These are phyloP conservation scores for Hyaloperonospora brassicae DNA, from an alignment of 352 stramenopile species.

Conservation along the genomic window DNA sequence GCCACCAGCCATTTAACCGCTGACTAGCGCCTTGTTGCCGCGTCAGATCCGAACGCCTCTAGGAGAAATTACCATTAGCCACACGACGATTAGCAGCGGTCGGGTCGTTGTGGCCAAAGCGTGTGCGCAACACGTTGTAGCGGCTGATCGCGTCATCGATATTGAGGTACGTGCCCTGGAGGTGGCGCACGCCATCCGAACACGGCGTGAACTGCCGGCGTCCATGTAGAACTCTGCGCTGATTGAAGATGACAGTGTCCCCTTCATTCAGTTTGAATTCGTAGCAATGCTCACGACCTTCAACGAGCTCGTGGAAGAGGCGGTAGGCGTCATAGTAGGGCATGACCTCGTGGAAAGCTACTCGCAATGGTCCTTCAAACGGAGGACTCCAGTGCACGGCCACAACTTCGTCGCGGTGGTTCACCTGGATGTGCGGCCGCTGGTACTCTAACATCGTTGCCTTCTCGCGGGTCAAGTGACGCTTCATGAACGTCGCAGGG, in stretches of 20 bases:
- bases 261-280: constrained; percentile 74
- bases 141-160: constrained; percentile 82
- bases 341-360: constrained; percentile 62
- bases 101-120: constrained; percentile 35
- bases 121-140: constrained; percentile 66
- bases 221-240: constrained; percentile 72
- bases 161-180: constrained; percentile 84
- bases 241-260: constrained; percentile 83
- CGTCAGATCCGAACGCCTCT: constrained; percentile 2
- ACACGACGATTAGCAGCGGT: constrained; percentile 57
- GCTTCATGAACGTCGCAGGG: constrained; percentile 93
- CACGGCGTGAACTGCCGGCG: constrained; percentile 63
- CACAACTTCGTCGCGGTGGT: constrained; percentile 77
- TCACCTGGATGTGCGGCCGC: constrained; percentile 89
- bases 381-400: constrained; percentile 90
- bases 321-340: constrained; percentile 82
- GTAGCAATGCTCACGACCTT: constrained; percentile 57
- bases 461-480: constrained; percentile 82
- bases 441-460: constrained; percentile 90
- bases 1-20: too few relatives aligned
- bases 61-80: constrained; percentile 67
- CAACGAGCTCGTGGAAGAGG: constrained; percentile 72
- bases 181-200: constrained; percentile 66
- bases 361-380: constrained; percentile 89
- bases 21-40: too few relatives aligned